Evolutionary conservation across 2,329 filamentous ascomycete genomes (phyloP).

Genomic region (Diaporthe ampelina): DNA sequence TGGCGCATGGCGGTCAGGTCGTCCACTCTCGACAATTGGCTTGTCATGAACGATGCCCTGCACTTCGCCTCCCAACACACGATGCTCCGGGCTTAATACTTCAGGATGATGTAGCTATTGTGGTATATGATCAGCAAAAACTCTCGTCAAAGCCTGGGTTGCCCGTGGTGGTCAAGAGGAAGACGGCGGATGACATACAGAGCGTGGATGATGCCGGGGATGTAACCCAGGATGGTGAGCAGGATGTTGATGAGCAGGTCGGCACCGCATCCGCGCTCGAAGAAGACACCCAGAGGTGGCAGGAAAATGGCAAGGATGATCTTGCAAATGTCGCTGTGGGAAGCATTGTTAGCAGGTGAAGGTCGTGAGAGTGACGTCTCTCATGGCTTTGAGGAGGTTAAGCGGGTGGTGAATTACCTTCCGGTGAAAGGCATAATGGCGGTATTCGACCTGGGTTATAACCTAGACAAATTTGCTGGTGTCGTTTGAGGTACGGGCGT

Average conservation of each 20-base stretch:
- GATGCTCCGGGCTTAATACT: conserved; percentile 73
- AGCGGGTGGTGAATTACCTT: conserved; percentile 59
- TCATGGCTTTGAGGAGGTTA: neutral
- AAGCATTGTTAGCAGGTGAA: conserved; percentile 14
- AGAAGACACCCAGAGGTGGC: conserved; percentile 92
- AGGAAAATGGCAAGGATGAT: conserved; percentile 90
- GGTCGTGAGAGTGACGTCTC: neutral
- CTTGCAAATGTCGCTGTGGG: conserved; percentile 69
- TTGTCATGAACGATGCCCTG: conserved; percentile 6
- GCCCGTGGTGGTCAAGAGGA: neutral
- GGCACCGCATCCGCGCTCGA: conserved; percentile 89
- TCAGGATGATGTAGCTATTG: conserved; percentile 81
- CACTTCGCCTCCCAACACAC: neutral
- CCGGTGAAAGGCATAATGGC: conserved; percentile 71
- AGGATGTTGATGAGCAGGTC: conserved; percentile 95
- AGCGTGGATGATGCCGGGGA: conserved; percentile 92
- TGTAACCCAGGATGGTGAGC: conserved; percentile 79
- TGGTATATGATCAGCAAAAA: conserved; percentile 51
- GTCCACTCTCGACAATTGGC: neutral
- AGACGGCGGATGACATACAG: conserved; percentile 62
- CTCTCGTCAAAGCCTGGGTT: neutral
- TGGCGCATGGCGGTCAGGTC: neutral
- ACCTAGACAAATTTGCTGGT: neutral
- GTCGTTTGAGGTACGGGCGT: conserved; percentile 2
- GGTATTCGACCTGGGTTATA: conserved; percentile 36